phyloP scores from a whole-genome alignment of 1,284 basidiomycete species.

The Pseudozyma sp. region DNA sequence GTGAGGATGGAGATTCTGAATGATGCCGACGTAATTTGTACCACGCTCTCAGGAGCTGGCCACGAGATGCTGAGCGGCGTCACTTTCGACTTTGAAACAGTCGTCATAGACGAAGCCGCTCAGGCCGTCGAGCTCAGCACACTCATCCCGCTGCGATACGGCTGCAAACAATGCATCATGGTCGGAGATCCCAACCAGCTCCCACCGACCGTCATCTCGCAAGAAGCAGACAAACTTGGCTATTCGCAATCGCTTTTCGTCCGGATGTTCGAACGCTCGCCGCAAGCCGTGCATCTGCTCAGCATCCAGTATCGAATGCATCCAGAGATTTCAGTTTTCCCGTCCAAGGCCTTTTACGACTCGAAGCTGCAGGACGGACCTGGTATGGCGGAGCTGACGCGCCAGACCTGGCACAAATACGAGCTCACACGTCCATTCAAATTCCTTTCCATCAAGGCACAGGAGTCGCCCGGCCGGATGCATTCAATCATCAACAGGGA shows the following conservation, averaged over 20 bases:
- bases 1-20: slow-evolving; percentile 55
- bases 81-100: slow-evolving; percentile 87
- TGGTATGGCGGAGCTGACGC: slow-evolving; percentile 84
- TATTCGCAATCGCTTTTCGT: slow-evolving; percentile 96
- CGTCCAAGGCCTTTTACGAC: slow-evolving; percentile 89
- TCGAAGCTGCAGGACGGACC: slow-evolving; percentile 86
- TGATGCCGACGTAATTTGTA: slow-evolving; percentile 89
- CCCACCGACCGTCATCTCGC: slow-evolving; percentile 94
- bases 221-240: slow-evolving; percentile 80
- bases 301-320: slow-evolving; percentile 99
- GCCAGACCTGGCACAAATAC: slow-evolving; percentile 85
- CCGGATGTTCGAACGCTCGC: slow-evolving; percentile 82
- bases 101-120: slow-evolving; percentile 98
- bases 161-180: slow-evolving; percentile 86
- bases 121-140: slow-evolving; percentile 96
- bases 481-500: slow-evolving; percentile 83
- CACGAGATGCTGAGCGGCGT: slow-evolving; percentile 83
- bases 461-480: slow-evolving; percentile 73
- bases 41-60: slow-evolving; percentile 86
- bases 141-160: slow-evolving; percentile 94
- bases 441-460: slow-evolving; percentile 75
- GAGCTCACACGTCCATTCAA: slow-evolving; percentile 86
- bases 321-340: slow-evolving; percentile 90
- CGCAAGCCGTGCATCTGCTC: slow-evolving; percentile 86
- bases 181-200: slow-evolving; percentile 98